These are phyloP conservation scores for Pythium brachiatum DNA, from an alignment of 352 stramenopile genomes.

Conservation along the genomic window DNA sequence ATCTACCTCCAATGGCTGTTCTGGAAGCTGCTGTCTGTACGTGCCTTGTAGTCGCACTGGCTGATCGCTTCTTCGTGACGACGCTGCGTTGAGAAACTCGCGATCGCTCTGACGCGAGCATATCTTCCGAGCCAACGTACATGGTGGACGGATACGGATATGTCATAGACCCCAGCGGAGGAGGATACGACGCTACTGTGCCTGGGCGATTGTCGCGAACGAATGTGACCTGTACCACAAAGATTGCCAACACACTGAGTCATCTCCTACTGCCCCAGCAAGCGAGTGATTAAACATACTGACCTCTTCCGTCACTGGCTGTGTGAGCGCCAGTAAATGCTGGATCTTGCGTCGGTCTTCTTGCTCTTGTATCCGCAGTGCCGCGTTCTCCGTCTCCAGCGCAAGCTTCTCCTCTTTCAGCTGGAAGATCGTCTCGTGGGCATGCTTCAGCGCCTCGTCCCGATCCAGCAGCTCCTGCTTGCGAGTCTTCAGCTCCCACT, in stretches of 20 bases:
- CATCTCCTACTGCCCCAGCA: too few relatives aligned
- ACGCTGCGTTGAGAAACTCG: background rate
- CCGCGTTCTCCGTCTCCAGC: conserved; percentile 59
- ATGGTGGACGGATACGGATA: conserved; percentile 75
- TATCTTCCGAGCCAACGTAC: conserved; percentile 60
- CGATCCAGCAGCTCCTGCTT: conserved; percentile 70
- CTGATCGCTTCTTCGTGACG: background rate
- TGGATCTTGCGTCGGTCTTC: conserved; percentile 81
- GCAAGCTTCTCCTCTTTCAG: conserved; percentile 63
- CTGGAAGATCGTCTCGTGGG: conserved; percentile 61
- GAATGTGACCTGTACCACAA: conserved; percentile 71
- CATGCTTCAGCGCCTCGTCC: conserved; percentile 47
- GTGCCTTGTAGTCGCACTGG: background rate
- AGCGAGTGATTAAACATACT: background rate
- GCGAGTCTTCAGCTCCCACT: conserved; percentile 68
- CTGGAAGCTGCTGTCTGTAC: background rate
- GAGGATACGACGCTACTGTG: conserved; percentile 49
- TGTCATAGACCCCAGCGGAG: conserved; percentile 29
- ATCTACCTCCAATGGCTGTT: background rate
- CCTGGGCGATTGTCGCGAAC: conserved; percentile 67
- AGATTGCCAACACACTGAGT: too few relatives aligned
- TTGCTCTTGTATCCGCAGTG: conserved; percentile 67
- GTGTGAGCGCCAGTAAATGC: conserved; percentile 74
- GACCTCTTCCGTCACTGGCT: conserved; percentile 78
- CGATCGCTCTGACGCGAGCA: conserved; percentile 17